Evolutionary conservation across 768 basidiomycete genomes (phyloP), one percentile per base, ranked within the genome.

Genomic region (Amanita exitialis): DNA sequence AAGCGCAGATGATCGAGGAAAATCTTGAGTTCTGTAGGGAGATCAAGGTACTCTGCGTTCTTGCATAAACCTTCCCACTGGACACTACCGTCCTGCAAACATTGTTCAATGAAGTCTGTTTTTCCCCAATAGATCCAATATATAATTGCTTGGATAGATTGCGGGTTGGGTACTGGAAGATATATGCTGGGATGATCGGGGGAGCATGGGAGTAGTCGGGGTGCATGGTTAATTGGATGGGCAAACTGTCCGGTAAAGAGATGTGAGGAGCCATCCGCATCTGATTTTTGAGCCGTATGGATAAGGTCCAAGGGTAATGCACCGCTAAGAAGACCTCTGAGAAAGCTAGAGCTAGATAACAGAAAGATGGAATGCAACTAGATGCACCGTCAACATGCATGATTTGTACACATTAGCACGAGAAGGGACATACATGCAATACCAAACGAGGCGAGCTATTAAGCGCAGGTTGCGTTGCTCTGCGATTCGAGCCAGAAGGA

Each of bases 41-140:
- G 75, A 16, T 81, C 84, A 44, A 95, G 82, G 61, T 90, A 94
- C 62, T 94, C 90, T 61, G 86, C 90, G 63, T 93, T 95, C 53
- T 85, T 80, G 16, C 88, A 88, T 54, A 94, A 71, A 25, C 88
- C 89, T 58, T 92, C 86, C 91, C 90, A 94, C 43, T 79, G 78
- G 41, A 90, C 74, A 47, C 72, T 64, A 16, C 83, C 81, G 16
- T 71, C 67, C 54, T 78, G 76, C 10, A 95, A 77, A 37, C 77
- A 82, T 20, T 79, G 72, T 59, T 85, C 79, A 58, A 95, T 83
- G 49, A 72, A 72, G 38, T 69, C 65, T 10, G 78, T 78, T 54
- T 77, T 72, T 27, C 88, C 90, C 65, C 87, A 90, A 68, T 88
- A 88, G 75, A 87, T 80, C 81, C 82, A 90, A 58, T 87, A 82